Conservation (phyloP, 495 filamentous ascomycete genomes). For the Collariella sp. region DNA sequence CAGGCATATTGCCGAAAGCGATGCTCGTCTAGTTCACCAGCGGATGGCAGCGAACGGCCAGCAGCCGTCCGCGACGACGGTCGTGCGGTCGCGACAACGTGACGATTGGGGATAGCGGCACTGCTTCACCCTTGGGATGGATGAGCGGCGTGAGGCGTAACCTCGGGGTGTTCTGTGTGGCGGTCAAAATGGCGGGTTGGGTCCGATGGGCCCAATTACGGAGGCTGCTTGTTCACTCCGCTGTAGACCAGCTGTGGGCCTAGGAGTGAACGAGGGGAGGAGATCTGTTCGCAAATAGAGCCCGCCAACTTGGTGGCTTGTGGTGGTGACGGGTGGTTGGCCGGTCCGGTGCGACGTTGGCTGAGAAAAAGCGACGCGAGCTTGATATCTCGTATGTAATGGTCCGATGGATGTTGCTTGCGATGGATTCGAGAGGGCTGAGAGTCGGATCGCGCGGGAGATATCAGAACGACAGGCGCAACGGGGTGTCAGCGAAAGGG, state of each 20-base stretch:
- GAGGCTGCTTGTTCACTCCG: conserved; percentile 95
- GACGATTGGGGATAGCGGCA: background rate
- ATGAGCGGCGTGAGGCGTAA: background rate
- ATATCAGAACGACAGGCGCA: no score
- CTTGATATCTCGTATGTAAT: background rate
- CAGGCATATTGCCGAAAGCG: conserved; percentile 26
- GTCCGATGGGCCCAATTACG: conserved; percentile 63
- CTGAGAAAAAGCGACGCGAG: background rate
- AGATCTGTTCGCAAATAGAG: conserved; percentile 63
- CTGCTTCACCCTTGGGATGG: conserved; percentile 3
- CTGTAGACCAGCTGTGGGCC: conserved; percentile 85
- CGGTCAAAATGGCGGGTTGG: conserved; percentile 8
- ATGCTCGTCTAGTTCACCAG: conserved; percentile 24
- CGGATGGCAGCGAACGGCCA: conserved; percentile 35
- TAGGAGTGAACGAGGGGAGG: conserved; percentile 84
- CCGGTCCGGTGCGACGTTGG: conserved; percentile 6
- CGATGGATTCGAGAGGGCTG: background rate
- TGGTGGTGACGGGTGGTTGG: background rate
- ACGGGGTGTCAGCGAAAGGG: no score
- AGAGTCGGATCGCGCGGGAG: no score
- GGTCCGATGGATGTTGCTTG: background rate
- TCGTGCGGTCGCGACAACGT: conserved; percentile 4
- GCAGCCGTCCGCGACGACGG: conserved; percentile 29
- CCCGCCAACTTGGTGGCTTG: conserved; percentile 92
- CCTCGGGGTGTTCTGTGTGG: background rate